Conservation (phyloP, 2,329 filamentous ascomycete species). For the Paraphaeosphaeria minitans region DNA sequence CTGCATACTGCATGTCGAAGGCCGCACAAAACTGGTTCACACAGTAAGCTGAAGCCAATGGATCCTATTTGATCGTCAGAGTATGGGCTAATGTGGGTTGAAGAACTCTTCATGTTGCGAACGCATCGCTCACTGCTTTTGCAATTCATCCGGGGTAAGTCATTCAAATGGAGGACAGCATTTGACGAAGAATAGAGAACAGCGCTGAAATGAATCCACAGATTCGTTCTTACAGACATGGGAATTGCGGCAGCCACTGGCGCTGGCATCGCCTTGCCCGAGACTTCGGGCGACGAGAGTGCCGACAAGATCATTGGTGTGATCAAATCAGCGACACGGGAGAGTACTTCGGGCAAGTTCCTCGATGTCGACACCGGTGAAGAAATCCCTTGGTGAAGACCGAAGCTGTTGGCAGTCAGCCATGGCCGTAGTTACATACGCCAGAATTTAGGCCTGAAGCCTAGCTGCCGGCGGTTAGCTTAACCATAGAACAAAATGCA, state of each 20-base stretch:
- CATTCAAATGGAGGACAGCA: background rate
- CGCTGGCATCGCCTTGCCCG: conserved; percentile 8
- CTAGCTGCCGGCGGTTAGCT: too few species aligned
- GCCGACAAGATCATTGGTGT: background rate
- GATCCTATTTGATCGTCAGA: background rate
- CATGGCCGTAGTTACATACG: background rate
- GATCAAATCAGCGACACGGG: conserved; percentile 2
- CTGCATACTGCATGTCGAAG: conserved; percentile 17
- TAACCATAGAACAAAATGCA: too few species aligned
- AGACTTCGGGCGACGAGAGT: conserved; percentile 6
- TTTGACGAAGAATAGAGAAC: background rate
- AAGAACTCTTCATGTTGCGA: conserved; percentile 16
- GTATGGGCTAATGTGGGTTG: background rate
- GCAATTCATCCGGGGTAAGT: conserved; percentile 11
- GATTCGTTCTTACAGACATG: conserved; percentile 10
- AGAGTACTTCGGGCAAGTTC: background rate
- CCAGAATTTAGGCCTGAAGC: too few species aligned
- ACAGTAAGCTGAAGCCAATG: background rate
- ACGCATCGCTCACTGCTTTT: conserved; percentile 16
- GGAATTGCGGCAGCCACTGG: conserved; percentile 7
- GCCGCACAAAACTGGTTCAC: conserved; percentile 22
- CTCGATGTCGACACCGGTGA: conserved; percentile 1
- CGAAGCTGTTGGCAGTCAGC: background rate
- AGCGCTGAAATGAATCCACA: background rate
- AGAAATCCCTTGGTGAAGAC: background rate